A percentile compares a stretch with the other conserved stretches of the same genome.
Conservation (phyloP, 148 eudicot species). For the Diospyros kaki region DNA sequence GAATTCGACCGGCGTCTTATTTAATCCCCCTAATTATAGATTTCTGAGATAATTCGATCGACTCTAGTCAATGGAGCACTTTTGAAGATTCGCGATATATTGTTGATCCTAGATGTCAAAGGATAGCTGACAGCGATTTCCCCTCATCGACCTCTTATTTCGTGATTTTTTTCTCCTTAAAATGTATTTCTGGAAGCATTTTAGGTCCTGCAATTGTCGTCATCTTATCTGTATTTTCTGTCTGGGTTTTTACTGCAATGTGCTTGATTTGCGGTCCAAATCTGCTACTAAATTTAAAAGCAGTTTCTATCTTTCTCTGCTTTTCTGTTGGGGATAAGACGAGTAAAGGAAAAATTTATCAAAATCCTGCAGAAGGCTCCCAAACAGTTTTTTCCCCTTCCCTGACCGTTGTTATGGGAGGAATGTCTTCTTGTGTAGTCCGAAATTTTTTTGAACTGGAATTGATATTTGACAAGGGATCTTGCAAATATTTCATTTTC, state of each 20-base stretch:
- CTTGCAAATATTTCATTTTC: background rate
- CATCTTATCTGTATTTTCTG: background rate
- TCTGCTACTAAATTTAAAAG: background rate
- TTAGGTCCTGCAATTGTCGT: background rate
- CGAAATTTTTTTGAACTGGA: background rate
- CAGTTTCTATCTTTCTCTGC: background rate
- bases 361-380: too few relatives aligned
- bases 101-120: conserved; percentile 3
- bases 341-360: background rate
- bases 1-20: background rate
- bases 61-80: background rate
- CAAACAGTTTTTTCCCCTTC: too few relatives aligned
- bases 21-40: too few relatives aligned
- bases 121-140: background rate
- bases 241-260: background rate
- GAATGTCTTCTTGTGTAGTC: background rate
- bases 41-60: too few relatives aligned
- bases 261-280: background rate
- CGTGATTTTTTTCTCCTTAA: background rate
- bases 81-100: background rate
- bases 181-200: too few relatives aligned
- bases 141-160: background rate
- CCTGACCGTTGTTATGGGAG: too few relatives aligned
- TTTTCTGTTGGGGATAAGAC: background rate
- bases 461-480: background rate